phyloP scores from a whole-genome alignment of 768 basidiomycete species.

The Candolleomyces eurysporus region DNA sequence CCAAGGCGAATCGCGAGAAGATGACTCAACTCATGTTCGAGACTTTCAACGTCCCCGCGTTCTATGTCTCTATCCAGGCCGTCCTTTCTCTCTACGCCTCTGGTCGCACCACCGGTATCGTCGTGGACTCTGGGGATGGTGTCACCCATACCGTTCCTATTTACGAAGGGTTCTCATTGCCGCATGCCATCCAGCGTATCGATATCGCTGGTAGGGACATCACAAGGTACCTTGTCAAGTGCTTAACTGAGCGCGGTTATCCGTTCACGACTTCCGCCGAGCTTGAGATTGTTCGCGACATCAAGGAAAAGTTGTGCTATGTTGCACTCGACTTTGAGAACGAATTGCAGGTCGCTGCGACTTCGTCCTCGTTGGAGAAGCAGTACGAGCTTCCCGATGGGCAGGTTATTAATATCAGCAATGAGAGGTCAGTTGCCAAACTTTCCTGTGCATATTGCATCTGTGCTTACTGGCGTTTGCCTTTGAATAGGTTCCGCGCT shows the following conservation, averaged over 20 bases:
- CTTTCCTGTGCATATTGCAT: constrained; percentile 44
- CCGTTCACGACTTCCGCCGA: constrained; percentile 80
- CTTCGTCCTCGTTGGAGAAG: constrained; percentile 81
- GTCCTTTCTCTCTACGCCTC: constrained; percentile 84
- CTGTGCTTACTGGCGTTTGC: neutral
- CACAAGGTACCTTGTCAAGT: constrained; percentile 73
- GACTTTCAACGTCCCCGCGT: constrained; percentile 85
- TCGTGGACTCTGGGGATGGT: constrained; percentile 90
- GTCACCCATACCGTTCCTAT: constrained; percentile 90
- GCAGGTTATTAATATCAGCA: constrained; percentile 87
- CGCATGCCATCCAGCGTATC: constrained; percentile 84
- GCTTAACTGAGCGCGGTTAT: constrained; percentile 83
- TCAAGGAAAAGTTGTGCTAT: constrained; percentile 92
- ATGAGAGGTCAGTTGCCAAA: constrained; percentile 70
- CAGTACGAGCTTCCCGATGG: constrained; percentile 83
- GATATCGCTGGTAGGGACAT: constrained; percentile 87
- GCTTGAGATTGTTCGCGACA: constrained; percentile 86
- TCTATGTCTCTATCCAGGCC: constrained; percentile 84
- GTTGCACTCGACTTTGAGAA: constrained; percentile 88
- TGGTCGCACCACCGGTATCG: constrained; percentile 85
- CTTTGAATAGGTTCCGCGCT: constrained; percentile 69
- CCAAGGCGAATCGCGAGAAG: constrained; percentile 85
- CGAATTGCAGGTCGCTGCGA: constrained; percentile 80
- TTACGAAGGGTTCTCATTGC: constrained; percentile 84
- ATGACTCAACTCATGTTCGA: constrained; percentile 94